phyloP scores from a whole-genome alignment of 306 rosid genomes.

The Hippophae gyantsensis region DNA sequence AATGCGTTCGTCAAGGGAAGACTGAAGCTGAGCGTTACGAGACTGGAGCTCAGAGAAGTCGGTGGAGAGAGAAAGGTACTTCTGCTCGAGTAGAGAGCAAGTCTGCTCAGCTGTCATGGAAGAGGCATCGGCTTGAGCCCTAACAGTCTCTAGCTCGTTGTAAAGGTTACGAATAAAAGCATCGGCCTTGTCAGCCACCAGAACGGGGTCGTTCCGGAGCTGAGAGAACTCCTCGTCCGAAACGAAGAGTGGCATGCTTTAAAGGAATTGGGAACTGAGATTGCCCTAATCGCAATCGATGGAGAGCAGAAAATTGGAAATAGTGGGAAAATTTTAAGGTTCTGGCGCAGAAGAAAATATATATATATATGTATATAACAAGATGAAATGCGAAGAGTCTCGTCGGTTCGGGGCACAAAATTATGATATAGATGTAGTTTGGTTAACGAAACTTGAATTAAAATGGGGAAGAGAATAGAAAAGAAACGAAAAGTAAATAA shows the following conservation, averaged over 20 bases:
- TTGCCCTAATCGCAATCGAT: not conserved
- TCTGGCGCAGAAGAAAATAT: too few relatives aligned
- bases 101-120: slow-evolving; percentile 90
- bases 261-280: not conserved
- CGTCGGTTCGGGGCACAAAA: too few relatives aligned
- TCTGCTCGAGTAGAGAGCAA: slow-evolving; percentile 91
- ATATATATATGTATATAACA: too few relatives aligned
- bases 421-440: too few relatives aligned
- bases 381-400: too few relatives aligned
- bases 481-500: too few relatives aligned
- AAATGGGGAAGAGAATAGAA: too few relatives aligned
- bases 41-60: slow-evolving; percentile 78
- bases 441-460: too few relatives aligned
- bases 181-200: slow-evolving; percentile 74
- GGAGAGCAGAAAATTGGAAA: not conserved
- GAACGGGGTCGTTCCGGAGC: slow-evolving; percentile 38
- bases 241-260: slow-evolving; percentile 41
- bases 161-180: slow-evolving; percentile 59
- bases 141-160: slow-evolving; percentile 67
- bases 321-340: not conserved
- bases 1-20: slow-evolving; percentile 43
- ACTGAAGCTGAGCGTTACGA: slow-evolving; percentile 47
- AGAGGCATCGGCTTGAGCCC: slow-evolving; percentile 72
- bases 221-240: slow-evolving; percentile 78
- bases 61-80: slow-evolving; percentile 54